Evolutionary conservation across 306 rosid species (phyloP).

Genomic region (Trichosanthes cucumerina): DNA sequence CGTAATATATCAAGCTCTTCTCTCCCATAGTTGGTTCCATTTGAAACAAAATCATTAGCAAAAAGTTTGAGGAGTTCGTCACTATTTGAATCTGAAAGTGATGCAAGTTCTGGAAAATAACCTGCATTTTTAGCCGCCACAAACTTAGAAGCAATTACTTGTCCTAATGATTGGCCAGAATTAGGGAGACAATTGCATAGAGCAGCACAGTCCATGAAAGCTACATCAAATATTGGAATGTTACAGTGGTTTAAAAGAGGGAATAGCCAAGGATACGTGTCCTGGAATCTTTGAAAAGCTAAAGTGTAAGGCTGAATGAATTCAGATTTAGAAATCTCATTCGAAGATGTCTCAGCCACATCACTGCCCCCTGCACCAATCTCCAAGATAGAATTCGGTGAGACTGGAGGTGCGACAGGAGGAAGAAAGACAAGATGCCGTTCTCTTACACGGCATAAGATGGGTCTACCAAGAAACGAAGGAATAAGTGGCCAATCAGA

Average conservation of each 20-base stretch:
- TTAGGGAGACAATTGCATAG: slow-evolving; percentile 50
- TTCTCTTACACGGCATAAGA: slow-evolving; percentile 83
- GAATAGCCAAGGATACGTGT: slow-evolving; percentile 67
- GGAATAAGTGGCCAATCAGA: slow-evolving; percentile 95
- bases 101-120: slow-evolving; percentile 59
- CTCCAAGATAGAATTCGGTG: slow-evolving; percentile 28
- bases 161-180: slow-evolving; percentile 59
- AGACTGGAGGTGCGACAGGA: slow-evolving; percentile 25
- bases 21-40: slow-evolving; percentile 31
- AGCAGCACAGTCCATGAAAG: slow-evolving; percentile 67
- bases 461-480: slow-evolving; percentile 88
- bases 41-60: slow-evolving; percentile 48
- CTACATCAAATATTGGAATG: slow-evolving; percentile 71
- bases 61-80: slow-evolving; percentile 75
- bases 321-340: slow-evolving; percentile 33
- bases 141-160: slow-evolving; percentile 78
- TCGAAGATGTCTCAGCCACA: slow-evolving; percentile 18
- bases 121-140: slow-evolving; percentile 81
- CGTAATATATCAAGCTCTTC: slow-evolving; percentile 77
- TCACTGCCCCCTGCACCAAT: slow-evolving; percentile 28
- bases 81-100: slow-evolving; percentile 49
- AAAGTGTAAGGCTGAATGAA: slow-evolving; percentile 40
- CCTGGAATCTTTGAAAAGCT: slow-evolving; percentile 53
- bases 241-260: slow-evolving; percentile 79
- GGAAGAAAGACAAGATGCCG: slow-evolving; percentile 74